Evolutionary conservation across 768 basidiomycete genomes (phyloP).

Genomic region (Dioszegia hungarica): DNA sequence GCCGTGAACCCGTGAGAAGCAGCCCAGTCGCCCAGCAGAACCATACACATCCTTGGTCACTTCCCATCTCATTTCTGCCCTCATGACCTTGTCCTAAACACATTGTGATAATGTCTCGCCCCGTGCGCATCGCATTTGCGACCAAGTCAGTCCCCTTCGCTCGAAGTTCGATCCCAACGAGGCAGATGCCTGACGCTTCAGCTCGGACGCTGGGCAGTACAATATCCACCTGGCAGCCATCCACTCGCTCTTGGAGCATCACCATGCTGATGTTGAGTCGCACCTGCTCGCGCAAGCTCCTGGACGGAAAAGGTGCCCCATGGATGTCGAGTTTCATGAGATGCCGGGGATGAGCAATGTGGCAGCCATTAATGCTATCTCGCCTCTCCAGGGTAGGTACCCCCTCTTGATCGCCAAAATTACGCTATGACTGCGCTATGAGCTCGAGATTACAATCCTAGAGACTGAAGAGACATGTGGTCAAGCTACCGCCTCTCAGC

Average conservation of each 20-base stretch:
- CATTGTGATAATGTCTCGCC: neutral
- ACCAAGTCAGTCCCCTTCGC: neutral
- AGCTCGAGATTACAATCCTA: no score
- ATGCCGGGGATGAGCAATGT: neutral
- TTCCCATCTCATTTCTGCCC: neutral
- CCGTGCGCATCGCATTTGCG: neutral
- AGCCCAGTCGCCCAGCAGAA: no score
- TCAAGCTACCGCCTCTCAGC: neutral
- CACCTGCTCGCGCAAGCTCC: conserved; percentile 10
- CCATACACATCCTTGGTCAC: no score
- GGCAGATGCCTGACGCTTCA: no score
- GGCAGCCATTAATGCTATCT: neutral
- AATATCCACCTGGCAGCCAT: conserved; percentile 18
- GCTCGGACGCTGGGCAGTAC: conserved; percentile 22
- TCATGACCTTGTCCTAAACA: no score
- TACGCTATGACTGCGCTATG: neutral
- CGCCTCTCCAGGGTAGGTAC: neutral
- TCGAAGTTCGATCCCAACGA: neutral
- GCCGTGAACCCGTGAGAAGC: no score
- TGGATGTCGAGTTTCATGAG: conserved; percentile 10
- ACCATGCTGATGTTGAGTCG: conserved; percentile 9
- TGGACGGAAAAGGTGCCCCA: neutral
- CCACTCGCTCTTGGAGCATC: conserved; percentile 9
- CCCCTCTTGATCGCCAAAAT: neutral
- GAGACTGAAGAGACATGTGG: neutral